Conservation (phyloP, 202 grass and related monocot species). For the Zoysia matrella region DNA sequence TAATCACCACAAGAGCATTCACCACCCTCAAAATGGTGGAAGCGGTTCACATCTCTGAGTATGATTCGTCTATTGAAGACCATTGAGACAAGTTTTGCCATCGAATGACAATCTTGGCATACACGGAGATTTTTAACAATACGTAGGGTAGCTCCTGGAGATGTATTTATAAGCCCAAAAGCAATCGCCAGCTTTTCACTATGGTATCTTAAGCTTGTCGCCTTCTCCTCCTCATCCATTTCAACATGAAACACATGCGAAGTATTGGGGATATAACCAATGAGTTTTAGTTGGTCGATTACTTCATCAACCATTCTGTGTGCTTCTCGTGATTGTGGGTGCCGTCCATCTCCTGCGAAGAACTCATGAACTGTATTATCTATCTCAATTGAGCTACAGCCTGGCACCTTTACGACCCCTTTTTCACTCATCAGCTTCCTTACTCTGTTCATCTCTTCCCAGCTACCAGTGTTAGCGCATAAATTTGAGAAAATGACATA, state of each 20-base stretch:
- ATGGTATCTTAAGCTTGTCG: conserved; percentile 64
- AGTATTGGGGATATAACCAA: conserved; percentile 71
- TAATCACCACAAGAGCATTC: conserved; percentile 73
- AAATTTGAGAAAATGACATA: conserved; percentile 82
- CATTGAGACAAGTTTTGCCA: conserved; percentile 73
- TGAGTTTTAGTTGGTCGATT: conserved; percentile 65
- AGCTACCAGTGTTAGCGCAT: conserved; percentile 61
- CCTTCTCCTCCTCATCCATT: conserved; percentile 76
- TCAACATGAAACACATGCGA: conserved; percentile 70
- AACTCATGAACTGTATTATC: conserved; percentile 73
- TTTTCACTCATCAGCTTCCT: conserved; percentile 70
- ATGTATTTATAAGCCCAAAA: conserved; percentile 71
- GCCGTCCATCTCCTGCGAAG: conserved; percentile 77
- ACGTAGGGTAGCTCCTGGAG: conserved; percentile 67
- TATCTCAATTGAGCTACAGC: conserved; percentile 83
- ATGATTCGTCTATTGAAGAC: conserved; percentile 67
- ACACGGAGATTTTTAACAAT: conserved; percentile 81
- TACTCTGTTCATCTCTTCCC: conserved; percentile 73
- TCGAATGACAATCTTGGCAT: conserved; percentile 72
- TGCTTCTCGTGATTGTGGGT: conserved; percentile 61
- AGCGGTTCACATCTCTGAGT: conserved; percentile 82
- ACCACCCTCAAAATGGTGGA: conserved; percentile 72
- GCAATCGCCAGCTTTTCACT: conserved; percentile 80
- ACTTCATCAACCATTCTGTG: conserved; percentile 69
- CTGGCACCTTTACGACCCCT: conserved; percentile 70